phyloP scores from a whole-genome alignment of 768 basidiomycete genomes.

The Dioszegia hungarica region DNA sequence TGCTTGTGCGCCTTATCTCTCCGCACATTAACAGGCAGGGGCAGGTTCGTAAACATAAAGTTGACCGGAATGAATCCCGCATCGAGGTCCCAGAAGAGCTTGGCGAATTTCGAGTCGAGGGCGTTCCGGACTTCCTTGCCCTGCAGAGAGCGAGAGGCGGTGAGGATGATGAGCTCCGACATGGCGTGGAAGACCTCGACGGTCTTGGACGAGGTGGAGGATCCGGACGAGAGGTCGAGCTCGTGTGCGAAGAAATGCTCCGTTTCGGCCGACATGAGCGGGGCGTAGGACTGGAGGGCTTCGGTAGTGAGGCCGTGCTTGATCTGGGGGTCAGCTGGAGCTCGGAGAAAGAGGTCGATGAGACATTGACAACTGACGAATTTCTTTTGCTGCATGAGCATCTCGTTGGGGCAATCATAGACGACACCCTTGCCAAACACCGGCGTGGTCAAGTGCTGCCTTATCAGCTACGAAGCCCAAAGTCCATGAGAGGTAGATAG shows the following conservation, averaged over 20 bases:
- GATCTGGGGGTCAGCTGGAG: slow-evolving; percentile 49
- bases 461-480: not conserved
- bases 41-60: slow-evolving; percentile 89
- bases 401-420: slow-evolving; percentile 91
- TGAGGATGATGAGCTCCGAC: slow-evolving; percentile 88
- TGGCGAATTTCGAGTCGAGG: slow-evolving; percentile 78
- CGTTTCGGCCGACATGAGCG: slow-evolving; percentile 64
- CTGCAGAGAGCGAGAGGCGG: slow-evolving; percentile 88
- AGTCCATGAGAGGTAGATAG: not conserved
- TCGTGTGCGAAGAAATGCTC: slow-evolving; percentile 68
- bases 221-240: slow-evolving; percentile 57
- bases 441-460: slow-evolving; percentile 81
- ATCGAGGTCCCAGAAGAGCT: slow-evolving; percentile 81
- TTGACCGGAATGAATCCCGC: slow-evolving; percentile 94
- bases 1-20: slow-evolving; percentile 85
- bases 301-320: slow-evolving; percentile 91
- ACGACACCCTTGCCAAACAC: slow-evolving; percentile 97
- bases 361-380: slow-evolving; percentile 56
- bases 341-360: not conserved
- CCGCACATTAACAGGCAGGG: slow-evolving; percentile 79
- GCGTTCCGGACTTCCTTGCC: slow-evolving; percentile 77
- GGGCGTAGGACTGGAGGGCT: slow-evolving; percentile 77
- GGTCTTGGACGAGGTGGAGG: slow-evolving; percentile 15
- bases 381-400: slow-evolving; percentile 98
- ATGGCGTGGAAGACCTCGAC: slow-evolving; percentile 67